Conservation (phyloP, 2,329 filamentous ascomycete genomes). For the Arachnomyces sp. region DNA sequence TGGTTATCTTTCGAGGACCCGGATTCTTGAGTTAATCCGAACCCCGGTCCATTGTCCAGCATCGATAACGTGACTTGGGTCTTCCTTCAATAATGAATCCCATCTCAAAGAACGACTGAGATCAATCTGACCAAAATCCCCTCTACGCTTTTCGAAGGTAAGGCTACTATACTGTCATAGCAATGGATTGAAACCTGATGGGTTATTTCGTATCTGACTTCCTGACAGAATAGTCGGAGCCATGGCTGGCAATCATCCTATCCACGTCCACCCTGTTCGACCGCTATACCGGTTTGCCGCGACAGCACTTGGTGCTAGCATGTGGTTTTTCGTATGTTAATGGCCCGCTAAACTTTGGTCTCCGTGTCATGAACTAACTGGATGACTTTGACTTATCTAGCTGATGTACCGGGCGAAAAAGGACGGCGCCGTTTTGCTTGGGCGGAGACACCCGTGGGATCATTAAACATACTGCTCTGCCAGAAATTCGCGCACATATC, state of each 20-base stretch:
- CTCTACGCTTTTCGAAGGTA: no score
- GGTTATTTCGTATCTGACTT: no score
- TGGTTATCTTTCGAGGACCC: no score
- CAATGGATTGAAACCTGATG: no score
- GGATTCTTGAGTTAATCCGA: no score
- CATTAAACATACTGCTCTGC: constrained; percentile 50
- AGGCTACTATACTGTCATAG: no score
- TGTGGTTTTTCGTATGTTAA: constrained; percentile 94
- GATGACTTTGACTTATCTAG: constrained; percentile 39
- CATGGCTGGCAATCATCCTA: constrained; percentile 37
- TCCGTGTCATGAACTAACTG: neutral
- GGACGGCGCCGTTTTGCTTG: constrained; percentile 82
- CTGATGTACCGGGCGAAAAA: constrained; percentile 95
- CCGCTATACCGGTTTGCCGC: constrained; percentile 77
- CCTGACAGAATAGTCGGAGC: constrained; percentile 11
- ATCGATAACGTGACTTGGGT: no score
- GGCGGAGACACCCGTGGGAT: constrained; percentile 95
- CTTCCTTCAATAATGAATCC: no score
- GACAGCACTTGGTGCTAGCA: constrained; percentile 81
- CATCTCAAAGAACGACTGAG: no score
- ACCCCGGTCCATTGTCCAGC: no score
- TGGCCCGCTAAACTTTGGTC: constrained; percentile 13
- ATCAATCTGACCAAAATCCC: no score
- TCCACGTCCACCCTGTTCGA: constrained; percentile 50
- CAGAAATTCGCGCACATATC: neutral